Base-by-base conservation (phyloP, 1,139 yeast species). In the Pichia inconspicua region DNA sequence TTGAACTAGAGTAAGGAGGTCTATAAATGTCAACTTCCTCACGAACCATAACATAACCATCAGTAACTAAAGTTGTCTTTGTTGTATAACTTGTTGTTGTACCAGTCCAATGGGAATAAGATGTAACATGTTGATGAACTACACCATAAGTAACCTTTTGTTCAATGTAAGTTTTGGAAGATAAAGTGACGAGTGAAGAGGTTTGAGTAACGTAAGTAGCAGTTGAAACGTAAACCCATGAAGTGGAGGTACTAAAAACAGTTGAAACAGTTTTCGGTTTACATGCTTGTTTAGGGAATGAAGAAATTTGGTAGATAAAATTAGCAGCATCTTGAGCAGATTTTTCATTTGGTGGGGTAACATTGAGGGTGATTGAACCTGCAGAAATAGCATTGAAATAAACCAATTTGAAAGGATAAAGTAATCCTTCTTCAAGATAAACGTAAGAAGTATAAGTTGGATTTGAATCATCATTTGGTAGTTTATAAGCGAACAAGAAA, bases 401-500 rank as follows among this genome's bases (percentile, higher is more conserved):
- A 34, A 62, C 58, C 31, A 63, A 44, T 49, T 53, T 58, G 28
- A 62, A 46, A 28, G 66, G 66, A 46, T 61, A 63, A 42, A 57
- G 59, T 15, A 42, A 42, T 4, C 60, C 63, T 14, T 19, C 46
- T 27, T 50, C 45, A 25, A 57, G 43, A 37, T 53, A 57, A 8
- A 52, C 48, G 38, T 40, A 39, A 17, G 53, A 45, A n/a, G 40
- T 30, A 22, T 27, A 31, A 17, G 42, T 19, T 8, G 31, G 36
- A 22, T 40, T 15, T 4, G 22, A 12, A 17, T 42, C 31, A 15
- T 37, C 17, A 31, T 35, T 28, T 7, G 40, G 27, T 15, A 40
- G 22, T 25, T 53, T 55, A n/a, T 44, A 43, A 22, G 53, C 48
- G 35, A 40, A 55, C 37, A 58, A 25, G 4, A 55, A 28, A 15